These are phyloP conservation scores for Baorangia bicolor DNA, from an alignment of 768 basidiomycete genomes.

Conservation along the genomic window DNA sequence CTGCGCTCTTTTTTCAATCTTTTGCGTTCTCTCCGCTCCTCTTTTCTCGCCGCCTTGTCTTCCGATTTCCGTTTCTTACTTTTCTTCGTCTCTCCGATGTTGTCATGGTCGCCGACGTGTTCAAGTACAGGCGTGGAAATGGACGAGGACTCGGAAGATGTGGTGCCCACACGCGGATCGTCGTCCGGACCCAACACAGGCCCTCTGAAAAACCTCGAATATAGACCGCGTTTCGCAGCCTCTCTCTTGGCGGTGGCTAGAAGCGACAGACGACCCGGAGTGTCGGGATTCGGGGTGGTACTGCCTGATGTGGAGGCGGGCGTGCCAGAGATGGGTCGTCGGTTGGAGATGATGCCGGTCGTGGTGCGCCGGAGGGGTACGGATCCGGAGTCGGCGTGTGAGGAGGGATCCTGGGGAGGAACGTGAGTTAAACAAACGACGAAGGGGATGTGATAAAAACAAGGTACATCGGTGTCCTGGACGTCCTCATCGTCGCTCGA, in stretches of 20 bases:
- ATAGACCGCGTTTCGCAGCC: constrained; percentile 71
- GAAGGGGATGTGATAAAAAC: background rate
- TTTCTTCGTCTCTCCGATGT: background rate
- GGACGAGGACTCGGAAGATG: background rate
- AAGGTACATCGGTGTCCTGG: constrained; percentile 18
- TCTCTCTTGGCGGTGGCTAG: constrained; percentile 71
- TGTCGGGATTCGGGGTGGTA: constrained; percentile 36
- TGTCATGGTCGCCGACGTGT: background rate
- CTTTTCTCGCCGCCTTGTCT: constrained; percentile 12
- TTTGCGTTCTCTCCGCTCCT: constrained; percentile 24
- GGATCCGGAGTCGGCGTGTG: constrained; percentile 11
- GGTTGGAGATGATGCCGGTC: constrained; percentile 76
- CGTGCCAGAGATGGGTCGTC: constrained; percentile 53
- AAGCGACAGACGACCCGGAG: constrained; percentile 42
- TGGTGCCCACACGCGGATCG: background rate
- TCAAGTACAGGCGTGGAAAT: background rate
- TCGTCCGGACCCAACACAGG: constrained; percentile 57
- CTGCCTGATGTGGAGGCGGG: constrained; percentile 46
- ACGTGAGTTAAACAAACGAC: background rate
- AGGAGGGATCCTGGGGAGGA: constrained; percentile 12
- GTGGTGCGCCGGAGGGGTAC: constrained; percentile 53
- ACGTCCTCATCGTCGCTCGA: constrained; percentile 51
- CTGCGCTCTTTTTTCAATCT: constrained; percentile 23
- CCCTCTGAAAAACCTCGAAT: constrained; percentile 80
- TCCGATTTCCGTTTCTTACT: constrained; percentile 11